Evolutionary conservation across 768 basidiomycete species (phyloP).

Genomic region (Hygrophorus russula): DNA sequence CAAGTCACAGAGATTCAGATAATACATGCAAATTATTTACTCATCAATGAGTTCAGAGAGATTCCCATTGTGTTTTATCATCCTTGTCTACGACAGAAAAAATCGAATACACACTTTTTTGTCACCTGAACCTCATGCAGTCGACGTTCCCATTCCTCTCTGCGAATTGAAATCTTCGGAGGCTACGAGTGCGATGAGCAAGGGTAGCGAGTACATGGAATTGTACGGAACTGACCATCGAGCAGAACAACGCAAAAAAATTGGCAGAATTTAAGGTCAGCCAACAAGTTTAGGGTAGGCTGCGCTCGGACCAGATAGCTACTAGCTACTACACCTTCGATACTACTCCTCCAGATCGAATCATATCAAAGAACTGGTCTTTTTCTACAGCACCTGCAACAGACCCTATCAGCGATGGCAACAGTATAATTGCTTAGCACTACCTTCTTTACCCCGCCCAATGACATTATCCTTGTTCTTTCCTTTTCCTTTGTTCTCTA

Average conservation of each 20-base stretch:
- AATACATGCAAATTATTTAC: constrained; percentile 72
- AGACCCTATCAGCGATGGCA: constrained; percentile 5
- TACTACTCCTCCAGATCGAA: constrained; percentile 70
- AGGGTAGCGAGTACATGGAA: not conserved
- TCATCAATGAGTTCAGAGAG: constrained; percentile 85
- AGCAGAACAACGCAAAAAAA: not conserved
- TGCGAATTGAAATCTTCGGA: constrained; percentile 50
- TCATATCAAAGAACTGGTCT: constrained; percentile 75
- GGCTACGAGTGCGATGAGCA: constrained; percentile 16
- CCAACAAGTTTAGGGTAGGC: not conserved
- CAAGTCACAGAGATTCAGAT: constrained; percentile 47
- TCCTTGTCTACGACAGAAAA: constrained; percentile 26
- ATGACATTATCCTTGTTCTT: constrained; percentile 44
- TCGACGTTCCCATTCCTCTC: constrained; percentile 79
- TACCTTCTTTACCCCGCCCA: constrained; percentile 51
- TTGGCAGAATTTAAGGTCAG: not conserved
- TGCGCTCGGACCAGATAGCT: no score
- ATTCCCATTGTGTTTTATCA: constrained; percentile 92
- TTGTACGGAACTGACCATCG: constrained; percentile 7
- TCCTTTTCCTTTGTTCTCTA: constrained; percentile 37
- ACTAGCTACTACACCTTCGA: constrained; percentile 41
- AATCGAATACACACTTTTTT: constrained; percentile 65
- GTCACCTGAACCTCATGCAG: constrained; percentile 75
- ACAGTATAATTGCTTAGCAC: constrained; percentile 11
- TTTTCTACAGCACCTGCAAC: constrained; percentile 44